Percentiles rank a stretch among this genome's conserved stretches.
phyloP scores from a whole-genome alignment of 192 early-diverging fungal genomes.

The Spinellus fusiger region DNA sequence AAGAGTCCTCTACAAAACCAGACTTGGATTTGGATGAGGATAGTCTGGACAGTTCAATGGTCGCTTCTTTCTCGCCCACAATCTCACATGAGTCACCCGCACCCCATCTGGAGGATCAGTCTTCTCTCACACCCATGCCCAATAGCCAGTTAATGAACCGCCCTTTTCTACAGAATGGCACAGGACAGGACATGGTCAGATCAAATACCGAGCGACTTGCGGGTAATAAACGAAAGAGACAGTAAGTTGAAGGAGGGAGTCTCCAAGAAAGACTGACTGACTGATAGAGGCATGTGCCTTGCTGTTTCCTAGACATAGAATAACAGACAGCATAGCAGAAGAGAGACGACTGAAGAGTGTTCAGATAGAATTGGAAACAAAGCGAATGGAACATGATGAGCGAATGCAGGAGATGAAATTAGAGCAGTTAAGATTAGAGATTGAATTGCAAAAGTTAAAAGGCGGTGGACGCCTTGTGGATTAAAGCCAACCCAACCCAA shows the following conservation, averaged over 20 bases:
- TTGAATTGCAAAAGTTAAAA: constrained; percentile 22
- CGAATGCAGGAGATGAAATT: constrained; percentile 23
- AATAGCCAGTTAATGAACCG: neutral
- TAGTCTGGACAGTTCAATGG: neutral
- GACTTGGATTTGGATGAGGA: neutral
- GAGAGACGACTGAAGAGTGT: constrained; percentile 5
- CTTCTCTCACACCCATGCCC: neutral
- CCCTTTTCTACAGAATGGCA: neutral
- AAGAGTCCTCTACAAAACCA: neutral
- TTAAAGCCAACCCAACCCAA: neutral
- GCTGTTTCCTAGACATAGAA: neutral
- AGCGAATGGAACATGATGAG: constrained; percentile 20
- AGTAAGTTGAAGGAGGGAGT: neutral
- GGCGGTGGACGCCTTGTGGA: neutral
- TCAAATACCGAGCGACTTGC: too few relatives aligned
- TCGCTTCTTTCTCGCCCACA: too few relatives aligned
- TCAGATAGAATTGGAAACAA: constrained; percentile 11
- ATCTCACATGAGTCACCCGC: too few relatives aligned
- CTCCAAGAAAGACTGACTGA: too few relatives aligned
- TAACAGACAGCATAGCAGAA: neutral
- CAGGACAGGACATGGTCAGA: too few relatives aligned
- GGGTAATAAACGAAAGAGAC: neutral
- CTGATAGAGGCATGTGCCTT: neutral
- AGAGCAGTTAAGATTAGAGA: constrained; percentile 17
- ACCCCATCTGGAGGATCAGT: too few relatives aligned